A percentile compares a stretch with the other conserved stretches of the same genome.
Conservation (phyloP, 352 stramenopile species). For the Phytopythium helicoides region DNA sequence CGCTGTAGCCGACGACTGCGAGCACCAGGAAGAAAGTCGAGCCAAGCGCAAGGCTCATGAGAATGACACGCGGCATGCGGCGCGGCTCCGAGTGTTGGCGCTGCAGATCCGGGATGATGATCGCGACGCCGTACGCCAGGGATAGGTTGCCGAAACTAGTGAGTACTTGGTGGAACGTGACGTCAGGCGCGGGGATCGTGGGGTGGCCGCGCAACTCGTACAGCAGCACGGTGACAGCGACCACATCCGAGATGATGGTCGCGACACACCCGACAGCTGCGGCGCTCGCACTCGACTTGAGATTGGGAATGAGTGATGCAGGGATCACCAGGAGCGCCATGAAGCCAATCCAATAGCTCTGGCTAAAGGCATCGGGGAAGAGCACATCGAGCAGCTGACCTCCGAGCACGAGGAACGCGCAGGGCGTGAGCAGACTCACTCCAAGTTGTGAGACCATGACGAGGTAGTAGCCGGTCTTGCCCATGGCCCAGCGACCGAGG, state of each 20-base stretch:
- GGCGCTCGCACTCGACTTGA: conserved; percentile 22
- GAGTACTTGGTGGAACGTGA: conserved; percentile 32
- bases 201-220: conserved; percentile 32
- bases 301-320: conserved; percentile 27
- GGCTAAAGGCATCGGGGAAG: conserved; percentile 48
- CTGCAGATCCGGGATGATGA: conserved; percentile 29
- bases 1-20: conserved; percentile 33
- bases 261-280: conserved; percentile 26
- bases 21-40: conserved; percentile 40
- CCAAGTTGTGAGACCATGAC: conserved; percentile 43
- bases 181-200: conserved; percentile 15
- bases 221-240: conserved; percentile 21
- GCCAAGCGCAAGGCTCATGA: conserved; percentile 33
- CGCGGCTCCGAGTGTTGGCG: conserved; percentile 43
- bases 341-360: conserved; percentile 38
- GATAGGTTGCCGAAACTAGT: conserved; percentile 33
- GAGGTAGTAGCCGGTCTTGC: conserved; percentile 31
- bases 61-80: conserved; percentile 46
- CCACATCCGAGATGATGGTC: conserved; percentile 30
- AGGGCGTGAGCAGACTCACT: conserved; percentile 44
- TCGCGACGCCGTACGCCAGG: conserved; percentile 31
- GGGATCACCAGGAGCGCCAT: conserved; percentile 30
- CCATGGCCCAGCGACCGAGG: conserved; percentile 42
- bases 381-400: conserved; percentile 43
- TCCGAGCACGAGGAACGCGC: conserved; percentile 50